Percentiles rank a stretch among this genome's conserved stretches.
phyloP scores from a whole-genome alignment of 2,329 filamentous ascomycete genomes.

The Diaporthe capsici region DNA sequence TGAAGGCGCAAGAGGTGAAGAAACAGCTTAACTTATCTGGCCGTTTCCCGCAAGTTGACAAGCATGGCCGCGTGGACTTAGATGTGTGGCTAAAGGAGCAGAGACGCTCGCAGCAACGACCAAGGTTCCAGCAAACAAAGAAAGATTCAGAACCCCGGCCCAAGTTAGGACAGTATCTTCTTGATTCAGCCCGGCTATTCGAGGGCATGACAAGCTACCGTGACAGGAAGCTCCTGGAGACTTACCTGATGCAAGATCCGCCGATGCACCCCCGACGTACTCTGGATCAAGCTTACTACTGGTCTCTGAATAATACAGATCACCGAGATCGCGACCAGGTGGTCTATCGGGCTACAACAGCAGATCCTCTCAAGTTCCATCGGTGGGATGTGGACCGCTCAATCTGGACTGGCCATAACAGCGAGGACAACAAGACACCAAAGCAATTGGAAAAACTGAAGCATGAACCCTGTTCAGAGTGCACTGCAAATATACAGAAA shows the following conservation, averaged over 20 bases:
- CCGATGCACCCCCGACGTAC: constrained; percentile 56
- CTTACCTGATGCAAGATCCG: constrained; percentile 46
- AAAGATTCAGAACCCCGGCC: too few relatives aligned
- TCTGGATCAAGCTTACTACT: constrained; percentile 58
- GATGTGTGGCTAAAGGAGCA: not conserved
- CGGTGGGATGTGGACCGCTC: not conserved
- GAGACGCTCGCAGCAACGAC: too few relatives aligned
- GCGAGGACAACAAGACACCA: not conserved
- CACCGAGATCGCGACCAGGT: constrained; percentile 52
- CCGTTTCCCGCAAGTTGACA: not conserved
- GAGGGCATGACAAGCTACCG: constrained; percentile 50
- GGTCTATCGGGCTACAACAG: not conserved
- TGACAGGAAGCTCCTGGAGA: constrained; percentile 48
- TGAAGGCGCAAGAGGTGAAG: not conserved
- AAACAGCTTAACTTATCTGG: not conserved
- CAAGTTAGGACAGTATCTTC: constrained; percentile 45
- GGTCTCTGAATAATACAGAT: constrained; percentile 53
- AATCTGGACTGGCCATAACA: not conserved
- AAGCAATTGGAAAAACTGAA: fast-evolving
- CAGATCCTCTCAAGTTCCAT: not conserved
- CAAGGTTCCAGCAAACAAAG: too few relatives aligned
- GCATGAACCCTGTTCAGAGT: not conserved
- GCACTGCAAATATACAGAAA: not conserved
- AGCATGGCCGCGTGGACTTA: not conserved
- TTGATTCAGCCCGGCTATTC: constrained; percentile 48